Evolutionary conservation across 148 eudicot species (phyloP), one percentile per base, ranked within the genome.

Genomic region (Limonium bicolor): DNA sequence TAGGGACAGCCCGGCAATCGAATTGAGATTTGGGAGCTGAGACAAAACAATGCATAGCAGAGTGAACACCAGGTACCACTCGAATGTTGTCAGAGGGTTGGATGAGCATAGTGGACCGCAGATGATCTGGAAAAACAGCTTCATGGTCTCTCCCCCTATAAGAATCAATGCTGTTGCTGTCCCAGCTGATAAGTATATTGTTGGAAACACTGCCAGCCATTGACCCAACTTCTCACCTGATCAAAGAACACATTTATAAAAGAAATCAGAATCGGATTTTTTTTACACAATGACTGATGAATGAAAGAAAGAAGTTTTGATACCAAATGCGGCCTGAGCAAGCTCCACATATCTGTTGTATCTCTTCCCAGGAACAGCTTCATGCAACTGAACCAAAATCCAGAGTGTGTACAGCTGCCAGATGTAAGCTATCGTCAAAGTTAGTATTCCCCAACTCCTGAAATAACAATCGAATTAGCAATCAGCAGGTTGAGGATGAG

Each of bases 381-480:
- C 97, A 67, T 90, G 97, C 8, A 90, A 73, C 69, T 90, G 97
- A 63, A 90, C 93, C 8, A 90, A 71, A 47, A 90, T 72, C 97
- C 97, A 90, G 12, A 90, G 54, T 11, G 97, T 90, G 67, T 90
- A 90, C 4, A 90, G 71, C 73, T 90, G 97, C 97, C 97, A 90
- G 34, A 78, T 49, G 59, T 74, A 90, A 22, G 97, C 97, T 36
- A 90, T 65, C 17, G 74, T 90, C 51, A 90, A 63, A 39, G 95
- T 72, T 52, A 90, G 74, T 59, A 90, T 80, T 22, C 97, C 97
- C 97, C 95, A 90, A 39, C 95, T 76, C 97, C 97, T 84, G 78
- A 64, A 54, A 17, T 46, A 36, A 13, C 29, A 35, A 5, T 26
- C n/a, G n/a, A 4, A 56, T 24, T 27, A 33, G 43, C 18, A 21